Evolutionary conservation across 2,329 filamentous ascomycete species (phyloP), one percentile per base, ranked within the genome.

Genomic region (Colletotrichum eremochloae): DNA sequence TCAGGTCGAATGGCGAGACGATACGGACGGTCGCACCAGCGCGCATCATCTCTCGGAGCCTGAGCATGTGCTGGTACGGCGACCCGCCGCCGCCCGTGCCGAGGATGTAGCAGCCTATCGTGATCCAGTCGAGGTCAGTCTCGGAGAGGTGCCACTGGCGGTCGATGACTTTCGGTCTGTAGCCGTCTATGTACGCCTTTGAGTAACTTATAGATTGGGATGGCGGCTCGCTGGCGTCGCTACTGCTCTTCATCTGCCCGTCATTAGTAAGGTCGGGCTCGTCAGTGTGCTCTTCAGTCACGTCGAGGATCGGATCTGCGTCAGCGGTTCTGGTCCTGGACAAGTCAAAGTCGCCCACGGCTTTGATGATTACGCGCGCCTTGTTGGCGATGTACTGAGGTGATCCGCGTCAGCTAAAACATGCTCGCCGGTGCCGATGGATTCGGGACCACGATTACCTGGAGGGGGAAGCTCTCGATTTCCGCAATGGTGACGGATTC

Each of bases 271-370:
- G 24, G 24, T 24, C 4, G 12, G 24, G 4, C n/a, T 46, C 57
- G 2, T 61, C 57, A 1, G 40, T 20, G 29, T 31, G 2, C 9
- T 31, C 15, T 12, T 46, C 57, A 20, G 2, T 53, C n/a, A 67
- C 58, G 11, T 57, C 24, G 18, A 48, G 33, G 8, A 61, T 46
- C 1, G 71, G 67, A 7, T 40, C 31, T n/a, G 57, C 24, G 24
- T 61, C 57, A 5, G 42, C 18, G 18, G 29, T 12, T 6, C 31
- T 12, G 20, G 20, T 3, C 42, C 44, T 24, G 14, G 60, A 50
- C 7, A 84, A 84, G 74, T 88, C 87, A 65, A 89, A 88, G 58
- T 89, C 86, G 11, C 90, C 90, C 0, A 87, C 89, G 2, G 90
- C 89, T 63, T 88, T 83, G 15, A 91, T 86, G 18, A 91, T 88